phyloP scores from a whole-genome alignment of 257 asterid genomes.

The Gentiana dahurica region DNA sequence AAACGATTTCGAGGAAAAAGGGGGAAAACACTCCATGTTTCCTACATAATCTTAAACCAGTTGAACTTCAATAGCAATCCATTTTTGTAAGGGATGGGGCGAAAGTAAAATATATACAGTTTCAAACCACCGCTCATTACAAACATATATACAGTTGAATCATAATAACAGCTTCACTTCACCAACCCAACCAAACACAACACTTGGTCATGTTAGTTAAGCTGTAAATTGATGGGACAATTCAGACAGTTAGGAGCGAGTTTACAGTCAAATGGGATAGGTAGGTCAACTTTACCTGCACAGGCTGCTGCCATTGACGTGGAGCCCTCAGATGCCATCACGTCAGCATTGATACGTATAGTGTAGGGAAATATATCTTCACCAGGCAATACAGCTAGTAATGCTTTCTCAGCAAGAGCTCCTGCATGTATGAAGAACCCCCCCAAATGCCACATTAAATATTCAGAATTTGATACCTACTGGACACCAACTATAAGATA shows the following conservation, averaged over 20 bases:
- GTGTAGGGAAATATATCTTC: conserved; percentile 81
- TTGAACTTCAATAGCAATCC: not conserved
- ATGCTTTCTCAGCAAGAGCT: conserved; percentile 95
- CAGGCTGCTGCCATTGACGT: conserved; percentile 99
- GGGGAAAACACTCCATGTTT: not conserved
- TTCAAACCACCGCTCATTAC: not conserved
- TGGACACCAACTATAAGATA: too few relatives aligned
- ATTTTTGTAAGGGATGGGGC: not conserved
- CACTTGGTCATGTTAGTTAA: too few relatives aligned
- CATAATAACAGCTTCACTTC: too few relatives aligned
- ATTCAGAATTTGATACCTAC: not conserved
- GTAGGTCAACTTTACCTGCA: conserved; percentile 48
- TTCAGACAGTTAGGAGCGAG: too few relatives aligned
- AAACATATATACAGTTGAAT: not conserved
- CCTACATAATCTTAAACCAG: not conserved
- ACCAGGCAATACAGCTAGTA: conserved; percentile 80
- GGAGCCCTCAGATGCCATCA: conserved; percentile 98
- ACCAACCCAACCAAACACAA: too few relatives aligned
- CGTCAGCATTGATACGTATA: conserved; percentile 90
- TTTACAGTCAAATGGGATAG: too few relatives aligned
- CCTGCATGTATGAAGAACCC: conserved; percentile 30
- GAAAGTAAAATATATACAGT: too few relatives aligned
- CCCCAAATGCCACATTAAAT: too few relatives aligned
- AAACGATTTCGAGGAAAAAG: not conserved
- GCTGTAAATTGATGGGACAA: too few relatives aligned